Evolutionary conservation across 352 stramenopile species (phyloP).

Genomic region (Blastocystis sp.): DNA sequence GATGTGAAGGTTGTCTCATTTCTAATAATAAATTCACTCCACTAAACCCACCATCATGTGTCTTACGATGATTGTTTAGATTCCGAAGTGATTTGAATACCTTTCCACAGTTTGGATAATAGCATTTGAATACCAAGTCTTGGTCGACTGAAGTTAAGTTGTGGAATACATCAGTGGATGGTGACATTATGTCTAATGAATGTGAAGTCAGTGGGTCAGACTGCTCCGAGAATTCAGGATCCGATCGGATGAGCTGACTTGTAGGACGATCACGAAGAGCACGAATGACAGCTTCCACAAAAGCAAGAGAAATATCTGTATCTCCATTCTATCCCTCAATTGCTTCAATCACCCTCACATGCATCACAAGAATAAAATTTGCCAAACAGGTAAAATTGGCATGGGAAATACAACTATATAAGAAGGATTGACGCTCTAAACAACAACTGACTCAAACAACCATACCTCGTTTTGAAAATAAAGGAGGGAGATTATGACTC

Average conservation of each 20-base stretch:
- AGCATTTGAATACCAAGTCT: constrained; percentile 8
- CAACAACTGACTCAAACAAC: background rate
- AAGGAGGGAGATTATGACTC: background rate
- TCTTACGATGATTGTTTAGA: constrained; percentile 26
- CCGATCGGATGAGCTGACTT: background rate
- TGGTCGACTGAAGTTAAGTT: background rate
- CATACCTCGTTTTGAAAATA: constrained; percentile 42
- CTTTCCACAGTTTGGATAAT: background rate
- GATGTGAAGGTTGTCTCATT: background rate
- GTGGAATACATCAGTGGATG: background rate
- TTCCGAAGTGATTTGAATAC: constrained; percentile 47
- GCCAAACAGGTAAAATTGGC: background rate
- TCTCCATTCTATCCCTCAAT: background rate
- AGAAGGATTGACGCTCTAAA: background rate
- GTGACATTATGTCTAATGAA: background rate
- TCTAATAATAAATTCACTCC: background rate
- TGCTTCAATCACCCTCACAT: background rate
- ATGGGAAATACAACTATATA: constrained; percentile 11
- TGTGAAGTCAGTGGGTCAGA: background rate
- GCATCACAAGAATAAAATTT: constrained; percentile 19
- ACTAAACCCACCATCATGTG: background rate
- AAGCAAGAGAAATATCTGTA: constrained; percentile 13
- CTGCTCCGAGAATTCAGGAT: background rate
- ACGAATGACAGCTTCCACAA: constrained; percentile 21
- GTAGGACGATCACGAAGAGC: background rate